A percentile compares a stretch with the other conserved stretches of the same genome.
Conservation (phyloP, 345 rosid genomes). For the Excoecaria agallocha region DNA sequence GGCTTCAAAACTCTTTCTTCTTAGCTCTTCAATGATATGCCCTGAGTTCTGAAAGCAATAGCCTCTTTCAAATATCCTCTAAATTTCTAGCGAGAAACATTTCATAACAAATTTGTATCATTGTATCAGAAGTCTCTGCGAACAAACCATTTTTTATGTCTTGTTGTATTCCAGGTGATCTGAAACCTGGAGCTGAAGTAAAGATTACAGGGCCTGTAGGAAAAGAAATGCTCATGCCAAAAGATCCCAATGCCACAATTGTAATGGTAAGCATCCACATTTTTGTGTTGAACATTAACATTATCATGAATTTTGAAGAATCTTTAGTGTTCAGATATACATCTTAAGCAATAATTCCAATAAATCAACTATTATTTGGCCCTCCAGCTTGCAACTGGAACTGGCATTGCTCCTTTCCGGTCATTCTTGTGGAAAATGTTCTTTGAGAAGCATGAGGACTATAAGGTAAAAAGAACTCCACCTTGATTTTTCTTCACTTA, state of each 20-base stretch:
- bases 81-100: no score
- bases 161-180: slow-evolving; percentile 53
- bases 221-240: slow-evolving; percentile 98
- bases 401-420: slow-evolving; percentile 94
- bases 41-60: no score
- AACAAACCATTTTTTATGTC: neutral
- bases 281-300: no score
- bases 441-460: slow-evolving; percentile 93
- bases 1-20: slow-evolving; percentile 8
- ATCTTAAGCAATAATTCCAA: no score
- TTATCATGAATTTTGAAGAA: no score
- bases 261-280: slow-evolving; percentile 51
- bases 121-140: no score
- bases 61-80: no score
- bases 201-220: slow-evolving; percentile 92
- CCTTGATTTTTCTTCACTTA: no score
- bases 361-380: neutral
- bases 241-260: slow-evolving; percentile 91
- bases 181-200: slow-evolving; percentile 83
- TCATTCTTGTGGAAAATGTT: slow-evolving; percentile 93
- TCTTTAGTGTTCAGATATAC: no score
- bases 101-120: no score
- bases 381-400: slow-evolving; percentile 83
- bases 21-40: no score
- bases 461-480: slow-evolving; percentile 46